Conservation (phyloP, 345 rosid genomes). For the Euphorbia lathyris region DNA sequence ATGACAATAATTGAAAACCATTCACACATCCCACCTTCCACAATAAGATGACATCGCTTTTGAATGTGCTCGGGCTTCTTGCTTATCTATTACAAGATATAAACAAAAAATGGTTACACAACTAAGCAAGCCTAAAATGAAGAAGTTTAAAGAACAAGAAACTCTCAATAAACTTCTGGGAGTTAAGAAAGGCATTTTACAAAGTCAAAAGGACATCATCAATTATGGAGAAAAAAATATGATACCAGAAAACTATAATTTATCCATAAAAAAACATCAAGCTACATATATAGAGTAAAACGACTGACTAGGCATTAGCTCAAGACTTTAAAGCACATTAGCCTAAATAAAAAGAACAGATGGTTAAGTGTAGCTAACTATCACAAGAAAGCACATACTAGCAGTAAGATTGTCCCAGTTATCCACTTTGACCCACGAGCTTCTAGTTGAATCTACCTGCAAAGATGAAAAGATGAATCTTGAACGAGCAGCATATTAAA, state of each 20-base stretch:
- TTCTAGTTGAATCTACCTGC: slow-evolving; percentile 55
- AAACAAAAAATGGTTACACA: slow-evolving; percentile 11
- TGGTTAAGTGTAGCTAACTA: background rate
- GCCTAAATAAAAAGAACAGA: background rate
- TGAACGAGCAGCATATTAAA: background rate
- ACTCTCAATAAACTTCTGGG: slow-evolving; percentile 15
- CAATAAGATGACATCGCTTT: slow-evolving; percentile 87
- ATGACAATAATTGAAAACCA: background rate
- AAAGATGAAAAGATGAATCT: slow-evolving; percentile 15
- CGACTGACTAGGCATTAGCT: background rate
- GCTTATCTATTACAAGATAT: slow-evolving; percentile 53
- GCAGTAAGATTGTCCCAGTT: slow-evolving; percentile 54
- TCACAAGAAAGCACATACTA: slow-evolving; percentile 35
- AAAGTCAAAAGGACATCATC: background rate
- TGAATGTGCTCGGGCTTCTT: slow-evolving; percentile 84
- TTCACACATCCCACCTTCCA: slow-evolving; percentile 61
- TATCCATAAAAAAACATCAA: slow-evolving; percentile 1
- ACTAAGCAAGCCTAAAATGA: background rate
- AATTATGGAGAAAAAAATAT: background rate
- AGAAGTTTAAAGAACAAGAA: background rate
- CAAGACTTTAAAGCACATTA: background rate
- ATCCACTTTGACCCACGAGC: slow-evolving; percentile 64
- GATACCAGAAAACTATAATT: background rate
- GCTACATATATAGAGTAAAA: background rate
- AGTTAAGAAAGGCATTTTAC: slow-evolving; percentile 8